Evolutionary conservation across 1,139 yeast genomes (phyloP).

Genomic region (Saccharomyces hybrid): DNA sequence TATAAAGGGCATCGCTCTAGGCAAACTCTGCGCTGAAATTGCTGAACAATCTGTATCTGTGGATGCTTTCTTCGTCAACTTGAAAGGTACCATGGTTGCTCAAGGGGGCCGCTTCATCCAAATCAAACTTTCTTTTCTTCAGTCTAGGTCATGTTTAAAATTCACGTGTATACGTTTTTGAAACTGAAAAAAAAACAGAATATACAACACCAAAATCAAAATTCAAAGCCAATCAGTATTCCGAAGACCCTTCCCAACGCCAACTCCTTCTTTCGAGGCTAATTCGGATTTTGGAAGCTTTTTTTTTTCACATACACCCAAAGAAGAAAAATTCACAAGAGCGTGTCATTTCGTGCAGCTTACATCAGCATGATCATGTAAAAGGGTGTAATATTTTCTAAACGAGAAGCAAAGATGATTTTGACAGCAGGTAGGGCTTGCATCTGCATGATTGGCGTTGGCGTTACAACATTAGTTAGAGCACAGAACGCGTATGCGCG

Average conservation of each 20-base stretch:
- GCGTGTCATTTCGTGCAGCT: neutral
- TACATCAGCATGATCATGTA: neutral
- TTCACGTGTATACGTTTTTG: neutral
- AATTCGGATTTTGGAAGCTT: neutral
- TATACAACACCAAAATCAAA: neutral
- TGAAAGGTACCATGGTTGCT: constrained; percentile 28
- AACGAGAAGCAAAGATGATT: neutral
- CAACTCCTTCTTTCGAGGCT: neutral
- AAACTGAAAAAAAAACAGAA: neutral
- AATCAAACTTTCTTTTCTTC: neutral
- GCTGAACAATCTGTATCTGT: constrained; percentile 17
- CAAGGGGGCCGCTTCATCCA: neutral
- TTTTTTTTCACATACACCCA: neutral
- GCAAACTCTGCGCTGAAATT: neutral
- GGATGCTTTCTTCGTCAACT: constrained; percentile 24
- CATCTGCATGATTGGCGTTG: neutral
- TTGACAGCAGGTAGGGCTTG: neutral
- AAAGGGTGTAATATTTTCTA: neutral
- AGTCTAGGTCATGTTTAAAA: neutral
- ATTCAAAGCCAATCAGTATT: neutral
- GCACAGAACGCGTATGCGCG: neutral
- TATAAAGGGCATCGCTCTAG: constrained; percentile 8
- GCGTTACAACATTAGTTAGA: neutral
- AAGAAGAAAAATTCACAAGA: neutral
- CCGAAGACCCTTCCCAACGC: neutral